Evolutionary conservation across 345 rosid genomes (phyloP).

Genomic region (Eucalyptus sp.): DNA sequence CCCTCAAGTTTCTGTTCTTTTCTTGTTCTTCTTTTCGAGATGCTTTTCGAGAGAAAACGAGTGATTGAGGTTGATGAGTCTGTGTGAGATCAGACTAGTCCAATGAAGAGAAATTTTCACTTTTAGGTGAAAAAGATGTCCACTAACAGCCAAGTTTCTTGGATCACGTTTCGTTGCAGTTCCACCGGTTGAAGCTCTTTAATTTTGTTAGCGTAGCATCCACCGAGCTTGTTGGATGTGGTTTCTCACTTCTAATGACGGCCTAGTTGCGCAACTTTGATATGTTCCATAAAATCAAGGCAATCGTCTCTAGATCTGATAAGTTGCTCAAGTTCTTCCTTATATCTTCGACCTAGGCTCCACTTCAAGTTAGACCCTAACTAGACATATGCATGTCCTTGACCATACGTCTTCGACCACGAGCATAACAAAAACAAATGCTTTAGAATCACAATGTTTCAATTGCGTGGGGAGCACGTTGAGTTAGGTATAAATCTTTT

Average conservation of each 20-base stretch:
- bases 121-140: background rate
- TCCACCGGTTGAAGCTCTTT: background rate
- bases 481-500: background rate
- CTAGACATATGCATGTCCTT: background rate
- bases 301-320: background rate
- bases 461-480: background rate
- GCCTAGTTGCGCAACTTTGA: background rate
- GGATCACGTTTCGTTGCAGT: background rate
- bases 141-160: background rate
- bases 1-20: background rate
- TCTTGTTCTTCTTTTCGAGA: background rate
- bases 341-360: background rate
- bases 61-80: background rate
- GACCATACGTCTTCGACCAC: too few relatives aligned
- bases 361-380: background rate
- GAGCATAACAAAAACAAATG: background rate
- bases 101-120: background rate
- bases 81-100: accelerated
- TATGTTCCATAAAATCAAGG: background rate
- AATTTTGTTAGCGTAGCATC: background rate
- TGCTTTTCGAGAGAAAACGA: background rate
- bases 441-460: background rate
- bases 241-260: background rate
- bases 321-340: background rate
- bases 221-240: background rate